Evolutionary conservation across 2,329 filamentous ascomycete species (phyloP).

Genomic region (Paecilomyces formosus): DNA sequence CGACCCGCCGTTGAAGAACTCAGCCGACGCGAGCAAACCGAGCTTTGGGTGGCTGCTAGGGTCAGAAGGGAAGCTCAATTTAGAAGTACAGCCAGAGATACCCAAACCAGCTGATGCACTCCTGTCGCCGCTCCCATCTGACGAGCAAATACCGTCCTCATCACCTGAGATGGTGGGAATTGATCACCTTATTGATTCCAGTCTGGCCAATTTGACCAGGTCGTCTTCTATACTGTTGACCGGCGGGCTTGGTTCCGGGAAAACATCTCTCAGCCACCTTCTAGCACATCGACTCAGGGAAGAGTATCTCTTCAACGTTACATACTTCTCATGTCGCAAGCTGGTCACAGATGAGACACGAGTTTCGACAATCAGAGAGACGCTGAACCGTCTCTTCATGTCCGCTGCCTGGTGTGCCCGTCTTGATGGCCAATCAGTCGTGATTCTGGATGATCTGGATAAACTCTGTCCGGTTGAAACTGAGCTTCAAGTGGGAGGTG

Average conservation of each 20-base stretch:
- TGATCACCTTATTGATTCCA: conserved; percentile 63
- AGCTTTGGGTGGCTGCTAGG: conserved; percentile 63
- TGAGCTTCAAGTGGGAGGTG: conserved; percentile 85
- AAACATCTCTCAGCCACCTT: conserved; percentile 71
- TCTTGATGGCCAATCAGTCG: conserved; percentile 71
- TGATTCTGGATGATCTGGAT: conserved; percentile 89
- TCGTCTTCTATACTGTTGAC: conserved; percentile 85
- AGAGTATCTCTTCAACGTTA: conserved; percentile 69
- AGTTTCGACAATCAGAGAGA: conserved; percentile 86
- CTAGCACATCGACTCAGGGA: conserved; percentile 66
- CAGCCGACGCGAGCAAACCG: conserved; percentile 22
- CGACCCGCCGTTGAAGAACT: conserved; percentile 47
- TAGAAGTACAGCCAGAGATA: conserved; percentile 71
- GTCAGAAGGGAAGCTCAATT: conserved; percentile 62
- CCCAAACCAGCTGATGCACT: conserved; percentile 51
- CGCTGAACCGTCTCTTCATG: conserved; percentile 74
- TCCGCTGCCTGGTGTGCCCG: conserved; percentile 85
- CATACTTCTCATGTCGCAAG: conserved; percentile 80
- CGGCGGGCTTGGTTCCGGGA: conserved; percentile 82
- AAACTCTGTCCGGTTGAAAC: conserved; percentile 89
- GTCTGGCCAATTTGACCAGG: conserved; percentile 70
- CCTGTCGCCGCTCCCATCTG: conserved; percentile 35
- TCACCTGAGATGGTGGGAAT: conserved; percentile 72
- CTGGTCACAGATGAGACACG: conserved; percentile 86
- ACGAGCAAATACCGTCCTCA: conserved; percentile 48